Conservation (phyloP, 1,139 yeast genomes). For the Candida mesenterica region DNA sequence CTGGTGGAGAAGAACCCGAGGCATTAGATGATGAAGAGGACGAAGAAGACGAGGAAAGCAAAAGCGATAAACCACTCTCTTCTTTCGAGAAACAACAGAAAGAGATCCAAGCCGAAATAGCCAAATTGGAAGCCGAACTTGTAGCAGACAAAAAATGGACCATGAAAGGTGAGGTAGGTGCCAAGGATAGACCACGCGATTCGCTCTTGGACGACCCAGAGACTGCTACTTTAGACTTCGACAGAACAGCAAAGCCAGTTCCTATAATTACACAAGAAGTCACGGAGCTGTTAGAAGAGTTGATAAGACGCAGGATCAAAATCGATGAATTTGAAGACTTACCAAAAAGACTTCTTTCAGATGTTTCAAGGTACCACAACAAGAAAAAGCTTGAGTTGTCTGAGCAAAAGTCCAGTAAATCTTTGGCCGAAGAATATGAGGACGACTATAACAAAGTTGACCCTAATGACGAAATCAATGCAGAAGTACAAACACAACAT, state of each 20-base stretch:
- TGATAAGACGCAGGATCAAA: slow-evolving; percentile 78
- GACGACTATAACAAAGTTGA: slow-evolving; percentile 64
- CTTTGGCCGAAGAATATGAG: slow-evolving; percentile 90
- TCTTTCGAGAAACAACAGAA: slow-evolving; percentile 83
- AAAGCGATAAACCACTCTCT: slow-evolving; percentile 48
- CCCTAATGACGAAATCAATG: slow-evolving; percentile 48
- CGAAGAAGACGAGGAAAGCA: slow-evolving; percentile 32
- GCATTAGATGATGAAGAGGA: slow-evolving; percentile 44
- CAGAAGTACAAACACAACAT: slow-evolving; percentile 69
- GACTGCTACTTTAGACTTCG: slow-evolving; percentile 38
- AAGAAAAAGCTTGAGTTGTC: slow-evolving; percentile 62
- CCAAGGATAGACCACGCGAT: slow-evolving; percentile 79
- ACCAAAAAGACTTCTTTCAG: slow-evolving; percentile 68
- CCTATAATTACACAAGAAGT: slow-evolving; percentile 90
- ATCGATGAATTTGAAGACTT: slow-evolving; percentile 81
- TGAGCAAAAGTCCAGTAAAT: slow-evolving; percentile 81
- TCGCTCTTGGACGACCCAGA: slow-evolving; percentile 56
- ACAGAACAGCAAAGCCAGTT: slow-evolving; percentile 54
- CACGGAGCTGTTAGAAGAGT: slow-evolving; percentile 82
- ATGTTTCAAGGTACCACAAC: slow-evolving; percentile 55
- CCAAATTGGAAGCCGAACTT: slow-evolving; percentile 77
- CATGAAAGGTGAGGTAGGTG: slow-evolving; percentile 86
- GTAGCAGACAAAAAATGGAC: slow-evolving; percentile 94
- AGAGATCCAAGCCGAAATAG: slow-evolving; percentile 73
- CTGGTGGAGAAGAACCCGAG: slow-evolving; percentile 12